These are phyloP conservation scores for Rhizopogon rudus DNA, from an alignment of 768 basidiomycete species.

Conservation along the genomic window DNA sequence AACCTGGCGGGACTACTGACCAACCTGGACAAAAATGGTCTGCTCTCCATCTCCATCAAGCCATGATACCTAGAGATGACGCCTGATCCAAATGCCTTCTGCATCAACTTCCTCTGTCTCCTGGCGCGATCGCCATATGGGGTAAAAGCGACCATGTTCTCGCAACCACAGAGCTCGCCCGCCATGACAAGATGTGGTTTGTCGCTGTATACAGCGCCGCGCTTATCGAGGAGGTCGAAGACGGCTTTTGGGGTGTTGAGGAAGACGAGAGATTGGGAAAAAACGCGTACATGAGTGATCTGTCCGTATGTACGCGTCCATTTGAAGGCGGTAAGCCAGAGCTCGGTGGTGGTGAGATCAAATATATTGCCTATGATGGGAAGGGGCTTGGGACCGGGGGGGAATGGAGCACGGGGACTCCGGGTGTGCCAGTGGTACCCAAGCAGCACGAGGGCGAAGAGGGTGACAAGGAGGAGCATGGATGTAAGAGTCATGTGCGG, in stretches of 20 bases:
- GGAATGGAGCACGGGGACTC: constrained; percentile 35
- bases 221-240: constrained; percentile 63
- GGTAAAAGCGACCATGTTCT: constrained; percentile 71
- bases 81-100: constrained; percentile 52
- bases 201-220: constrained; percentile 70
- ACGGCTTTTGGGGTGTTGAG: constrained; percentile 56
- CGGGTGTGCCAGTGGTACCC: constrained; percentile 11
- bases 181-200: constrained; percentile 66
- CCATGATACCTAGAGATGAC: constrained; percentile 54
- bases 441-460: constrained; percentile 12
- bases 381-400: constrained; percentile 65
- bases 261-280: constrained; percentile 66
- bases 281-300: constrained; percentile 58
- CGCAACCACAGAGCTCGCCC: constrained; percentile 65
- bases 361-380: constrained; percentile 62
- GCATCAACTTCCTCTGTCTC: constrained; percentile 64
- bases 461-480: too few relatives aligned
- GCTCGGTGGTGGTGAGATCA: constrained; percentile 55
- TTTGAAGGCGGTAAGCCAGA: constrained; percentile 56
- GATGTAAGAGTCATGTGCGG: too few relatives aligned
- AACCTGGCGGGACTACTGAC: constrained; percentile 36
- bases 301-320: constrained; percentile 56
- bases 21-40: constrained; percentile 51
- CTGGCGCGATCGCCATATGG: constrained; percentile 58
- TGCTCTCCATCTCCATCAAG: constrained; percentile 51